phyloP scores from a whole-genome alignment of 495 filamentous ascomycete genomes.

The Aspergillus avenaceus region DNA sequence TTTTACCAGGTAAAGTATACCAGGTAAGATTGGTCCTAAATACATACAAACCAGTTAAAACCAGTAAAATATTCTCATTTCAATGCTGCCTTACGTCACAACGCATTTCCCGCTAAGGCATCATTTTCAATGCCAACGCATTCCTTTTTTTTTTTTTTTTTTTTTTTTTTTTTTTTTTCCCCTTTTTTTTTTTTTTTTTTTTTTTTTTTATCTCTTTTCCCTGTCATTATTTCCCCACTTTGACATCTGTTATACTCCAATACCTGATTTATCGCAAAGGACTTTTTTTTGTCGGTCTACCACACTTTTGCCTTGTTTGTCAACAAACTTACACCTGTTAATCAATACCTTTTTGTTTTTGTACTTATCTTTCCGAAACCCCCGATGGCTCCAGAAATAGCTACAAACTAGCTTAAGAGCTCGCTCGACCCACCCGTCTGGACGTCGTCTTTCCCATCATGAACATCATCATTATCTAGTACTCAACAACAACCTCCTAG shows the following conservation, averaged over 20 bases:
- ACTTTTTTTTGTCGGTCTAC: too few relatives aligned
- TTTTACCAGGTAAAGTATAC: too few relatives aligned
- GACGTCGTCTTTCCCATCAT: slow-evolving; percentile 24
- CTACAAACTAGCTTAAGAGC: slow-evolving; percentile 9
- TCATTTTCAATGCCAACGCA: background rate
- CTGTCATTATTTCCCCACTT: background rate
- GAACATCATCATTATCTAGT: slow-evolving; percentile 25
- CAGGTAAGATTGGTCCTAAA: too few relatives aligned
- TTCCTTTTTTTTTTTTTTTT: background rate
- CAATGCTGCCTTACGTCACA: background rate
- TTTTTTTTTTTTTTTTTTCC: background rate
- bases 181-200: background rate
- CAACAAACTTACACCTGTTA: too few relatives aligned
- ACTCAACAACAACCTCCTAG: slow-evolving; percentile 16
- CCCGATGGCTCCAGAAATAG: slow-evolving; percentile 11
- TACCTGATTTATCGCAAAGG: too few relatives aligned
- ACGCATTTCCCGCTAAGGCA: background rate
- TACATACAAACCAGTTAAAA: too few relatives aligned
- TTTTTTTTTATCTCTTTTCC: background rate
- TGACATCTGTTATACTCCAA: too few relatives aligned
- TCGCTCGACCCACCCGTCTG: slow-evolving; percentile 13
- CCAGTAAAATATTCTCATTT: background rate
- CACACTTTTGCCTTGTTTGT: too few relatives aligned
- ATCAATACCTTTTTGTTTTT: too few relatives aligned
- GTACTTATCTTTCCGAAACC: too few relatives aligned